phyloP scores from a whole-genome alignment of 495 filamentous ascomycete species.

The Hypomontagnella monticulosa region DNA sequence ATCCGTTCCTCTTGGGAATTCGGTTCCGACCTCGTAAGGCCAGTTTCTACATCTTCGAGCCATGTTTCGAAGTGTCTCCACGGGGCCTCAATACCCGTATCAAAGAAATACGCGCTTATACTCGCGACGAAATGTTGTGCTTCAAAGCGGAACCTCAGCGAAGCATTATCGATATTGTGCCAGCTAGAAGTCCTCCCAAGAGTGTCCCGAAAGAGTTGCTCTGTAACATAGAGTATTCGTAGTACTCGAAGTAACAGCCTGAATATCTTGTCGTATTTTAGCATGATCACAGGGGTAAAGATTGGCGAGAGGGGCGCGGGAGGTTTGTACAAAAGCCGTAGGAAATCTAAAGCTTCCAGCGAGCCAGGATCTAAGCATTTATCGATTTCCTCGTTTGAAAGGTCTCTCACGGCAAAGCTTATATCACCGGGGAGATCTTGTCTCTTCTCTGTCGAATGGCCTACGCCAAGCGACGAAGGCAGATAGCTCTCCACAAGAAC shows the following conservation, averaged over 20 bases:
- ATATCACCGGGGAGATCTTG: slow-evolving; percentile 80
- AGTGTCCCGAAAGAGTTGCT: slow-evolving; percentile 72
- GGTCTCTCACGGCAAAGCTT: slow-evolving; percentile 86
- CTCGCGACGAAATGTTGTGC: slow-evolving; percentile 79
- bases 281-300: slow-evolving; percentile 71
- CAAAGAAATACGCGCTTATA: slow-evolving; percentile 78
- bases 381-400: slow-evolving; percentile 77
- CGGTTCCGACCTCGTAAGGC: slow-evolving; percentile 42
- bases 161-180: slow-evolving; percentile 49
- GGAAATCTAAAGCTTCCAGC: slow-evolving; percentile 89
- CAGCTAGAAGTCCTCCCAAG: slow-evolving; percentile 50
- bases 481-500: slow-evolving; percentile 80
- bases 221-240: slow-evolving; percentile 82
- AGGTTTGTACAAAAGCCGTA: slow-evolving; percentile 84
- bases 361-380: slow-evolving; percentile 80
- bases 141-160: slow-evolving; percentile 74
- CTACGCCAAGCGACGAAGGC: slow-evolving; percentile 11
- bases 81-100: slow-evolving; percentile 72
- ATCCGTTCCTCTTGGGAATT: slow-evolving; percentile 47
- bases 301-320: slow-evolving; percentile 76
- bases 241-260: slow-evolving; percentile 77
- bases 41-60: slow-evolving; percentile 69
- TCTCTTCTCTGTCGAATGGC: slow-evolving; percentile 35
- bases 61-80: slow-evolving; percentile 76
- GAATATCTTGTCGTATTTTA: slow-evolving; percentile 87